These are phyloP conservation scores for Yamadazyma sp. DNA, from an alignment of 805 yeast genomes.

Conservation along the genomic window DNA sequence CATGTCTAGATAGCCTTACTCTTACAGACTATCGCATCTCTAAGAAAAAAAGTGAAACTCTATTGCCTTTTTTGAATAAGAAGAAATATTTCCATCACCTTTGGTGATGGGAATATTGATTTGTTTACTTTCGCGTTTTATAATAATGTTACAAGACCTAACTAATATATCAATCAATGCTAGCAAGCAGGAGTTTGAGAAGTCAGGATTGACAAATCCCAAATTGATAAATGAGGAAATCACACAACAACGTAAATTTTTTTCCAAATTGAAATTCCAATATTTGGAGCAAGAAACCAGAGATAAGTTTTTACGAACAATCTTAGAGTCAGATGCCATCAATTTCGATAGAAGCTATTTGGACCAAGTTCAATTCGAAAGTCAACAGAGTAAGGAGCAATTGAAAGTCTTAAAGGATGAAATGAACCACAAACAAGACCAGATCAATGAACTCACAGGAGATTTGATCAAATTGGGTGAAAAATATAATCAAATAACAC, in stretches of 20 bases:
- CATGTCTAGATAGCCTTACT: no score
- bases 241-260: slow-evolving; percentile 35
- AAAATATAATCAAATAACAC: slow-evolving; percentile 20
- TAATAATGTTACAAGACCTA: slow-evolving; percentile 2
- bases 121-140: slow-evolving; percentile 7
- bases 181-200: slow-evolving; percentile 16
- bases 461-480: slow-evolving; percentile 24
- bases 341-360: slow-evolving; percentile 19
- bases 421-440: slow-evolving; percentile 24
- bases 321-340: slow-evolving; percentile 22
- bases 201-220: slow-evolving; percentile 24
- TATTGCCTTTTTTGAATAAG: no score
- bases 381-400: slow-evolving; percentile 18
- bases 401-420: slow-evolving; percentile 24
- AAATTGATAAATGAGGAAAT: slow-evolving; percentile 32
- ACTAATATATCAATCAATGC: slow-evolving; percentile 9
- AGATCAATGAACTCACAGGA: slow-evolving; percentile 25
- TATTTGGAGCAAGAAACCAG: slow-evolving; percentile 72
- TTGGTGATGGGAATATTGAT: no score
- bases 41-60: no score
- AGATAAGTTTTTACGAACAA: slow-evolving; percentile 57
- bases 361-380: slow-evolving; percentile 19
- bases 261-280: slow-evolving; percentile 57
- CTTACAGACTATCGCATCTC: no score
- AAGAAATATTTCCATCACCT: no score